Percentiles rank a stretch among this genome's conserved stretches.
Evolutionary conservation across 2,329 filamentous ascomycete genomes (phyloP).

Genomic region (Microdochium nivale): DNA sequence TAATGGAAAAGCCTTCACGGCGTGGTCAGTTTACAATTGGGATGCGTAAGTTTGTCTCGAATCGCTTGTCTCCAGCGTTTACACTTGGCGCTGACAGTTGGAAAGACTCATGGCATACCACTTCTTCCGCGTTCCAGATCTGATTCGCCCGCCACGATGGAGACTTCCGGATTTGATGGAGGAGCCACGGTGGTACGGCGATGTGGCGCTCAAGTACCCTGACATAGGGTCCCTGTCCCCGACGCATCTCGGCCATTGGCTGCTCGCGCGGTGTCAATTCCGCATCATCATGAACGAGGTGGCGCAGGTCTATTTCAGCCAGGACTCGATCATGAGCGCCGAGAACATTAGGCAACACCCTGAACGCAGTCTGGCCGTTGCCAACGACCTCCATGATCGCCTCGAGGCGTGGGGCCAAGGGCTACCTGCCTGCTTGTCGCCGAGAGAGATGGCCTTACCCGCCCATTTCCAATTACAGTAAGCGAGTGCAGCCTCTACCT

Average conservation of each 20-base stretch:
- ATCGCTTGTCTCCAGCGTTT: neutral
- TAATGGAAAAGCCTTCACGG: constrained; percentile 17
- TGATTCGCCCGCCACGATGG: constrained; percentile 19
- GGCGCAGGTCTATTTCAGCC: constrained; percentile 2
- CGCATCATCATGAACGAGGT: constrained; percentile 25
- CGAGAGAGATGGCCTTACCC: constrained; percentile 21
- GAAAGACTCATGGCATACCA: constrained; percentile 5
- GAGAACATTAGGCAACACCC: neutral
- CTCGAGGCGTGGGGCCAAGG: constrained; percentile 18
- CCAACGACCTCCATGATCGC: constrained; percentile 9
- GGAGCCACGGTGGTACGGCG: constrained; percentile 21
- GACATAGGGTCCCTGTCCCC: constrained; percentile 10
- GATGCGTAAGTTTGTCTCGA: neutral
- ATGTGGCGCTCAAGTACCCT: constrained; percentile 27
- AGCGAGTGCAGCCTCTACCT: constrained; percentile 4
- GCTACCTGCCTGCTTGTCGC: constrained; percentile 15
- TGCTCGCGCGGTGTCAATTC: constrained; percentile 18
- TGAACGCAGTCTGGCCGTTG: constrained; percentile 7
- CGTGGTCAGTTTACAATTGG: constrained; percentile 18
- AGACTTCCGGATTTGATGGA: constrained; percentile 18
- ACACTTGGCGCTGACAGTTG: neutral
- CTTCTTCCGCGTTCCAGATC: constrained; percentile 14
- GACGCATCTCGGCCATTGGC: constrained; percentile 16
- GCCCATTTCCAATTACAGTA: constrained; percentile 27
- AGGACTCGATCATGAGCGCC: neutral